phyloP scores from a whole-genome alignment of 1,284 basidiomycete genomes.

The Wallemia mellicola region DNA sequence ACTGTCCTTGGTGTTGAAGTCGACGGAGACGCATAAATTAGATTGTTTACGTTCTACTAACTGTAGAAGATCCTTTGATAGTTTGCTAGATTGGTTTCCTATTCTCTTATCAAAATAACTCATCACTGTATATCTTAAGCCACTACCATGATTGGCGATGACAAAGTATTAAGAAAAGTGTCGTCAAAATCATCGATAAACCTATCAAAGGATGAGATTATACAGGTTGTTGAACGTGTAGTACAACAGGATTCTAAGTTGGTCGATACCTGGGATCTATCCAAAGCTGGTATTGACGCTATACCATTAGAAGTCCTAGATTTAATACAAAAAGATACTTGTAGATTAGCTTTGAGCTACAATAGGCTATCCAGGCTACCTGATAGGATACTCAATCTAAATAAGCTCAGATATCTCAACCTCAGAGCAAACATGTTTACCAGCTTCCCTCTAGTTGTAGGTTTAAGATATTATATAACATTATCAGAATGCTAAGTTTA shows the following conservation, averaged over 20 bases:
- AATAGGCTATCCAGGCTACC: conserved; percentile 59
- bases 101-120: background rate
- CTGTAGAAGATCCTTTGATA: conserved; percentile 44
- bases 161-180: background rate
- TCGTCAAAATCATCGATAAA: background rate
- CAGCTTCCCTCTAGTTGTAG: conserved; percentile 55
- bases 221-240: background rate
- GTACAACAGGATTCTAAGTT: background rate
- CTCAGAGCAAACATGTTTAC: conserved; percentile 63
- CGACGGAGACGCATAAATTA: conserved; percentile 83
- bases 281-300: background rate
- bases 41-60: conserved; percentile 65
- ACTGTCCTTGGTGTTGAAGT: conserved; percentile 54
- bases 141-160: background rate
- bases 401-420: conserved; percentile 65
- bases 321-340: background rate
- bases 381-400: conserved; percentile 40
- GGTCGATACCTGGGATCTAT: background rate
- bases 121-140: background rate
- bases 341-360: conserved; percentile 54
- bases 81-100: conserved; percentile 23
- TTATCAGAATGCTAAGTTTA: background rate
- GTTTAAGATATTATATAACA: conserved; percentile 14
- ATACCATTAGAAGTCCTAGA: background rate
- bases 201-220: background rate